Evolutionary conservation across 2,329 filamentous ascomycete species (phyloP).

Genomic region (Trichoderma pleuroti): DNA sequence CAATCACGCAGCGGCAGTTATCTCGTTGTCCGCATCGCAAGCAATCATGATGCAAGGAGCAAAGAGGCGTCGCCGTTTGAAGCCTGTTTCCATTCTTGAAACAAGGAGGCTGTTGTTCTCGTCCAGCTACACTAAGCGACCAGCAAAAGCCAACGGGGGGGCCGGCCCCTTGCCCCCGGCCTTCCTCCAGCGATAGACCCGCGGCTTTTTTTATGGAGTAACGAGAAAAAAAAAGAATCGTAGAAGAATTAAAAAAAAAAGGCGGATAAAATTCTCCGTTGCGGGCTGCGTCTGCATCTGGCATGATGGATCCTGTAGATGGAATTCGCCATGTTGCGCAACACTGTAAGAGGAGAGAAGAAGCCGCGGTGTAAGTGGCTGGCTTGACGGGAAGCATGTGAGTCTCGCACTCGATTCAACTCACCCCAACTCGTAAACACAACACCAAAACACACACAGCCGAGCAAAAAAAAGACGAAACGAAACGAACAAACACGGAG

Average conservation of each 20-base stretch:
- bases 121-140: slow-evolving; percentile 8
- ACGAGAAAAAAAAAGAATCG: background rate
- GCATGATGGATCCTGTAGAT: background rate
- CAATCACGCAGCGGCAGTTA: background rate
- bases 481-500: background rate
- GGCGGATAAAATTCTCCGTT: background rate
- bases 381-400: background rate
- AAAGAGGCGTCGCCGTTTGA: slow-evolving; percentile 26
- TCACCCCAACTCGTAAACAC: background rate
- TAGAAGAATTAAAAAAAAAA: background rate
- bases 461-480: background rate
- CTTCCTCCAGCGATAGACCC: background rate
- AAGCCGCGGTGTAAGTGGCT: background rate
- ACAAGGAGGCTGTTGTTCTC: slow-evolving; percentile 16
- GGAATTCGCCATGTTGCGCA: background rate
- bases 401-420: background rate
- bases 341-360: background rate
- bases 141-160: background rate
- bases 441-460: background rate
- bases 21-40: slow-evolving; percentile 5
- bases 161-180: background rate
- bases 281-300: background rate
- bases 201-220: background rate
- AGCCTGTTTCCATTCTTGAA: slow-evolving; percentile 27
- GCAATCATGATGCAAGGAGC: slow-evolving; percentile 14